Evolutionary conservation across 441 rosid species (phyloP).

Genomic region (Populus hybrid): DNA sequence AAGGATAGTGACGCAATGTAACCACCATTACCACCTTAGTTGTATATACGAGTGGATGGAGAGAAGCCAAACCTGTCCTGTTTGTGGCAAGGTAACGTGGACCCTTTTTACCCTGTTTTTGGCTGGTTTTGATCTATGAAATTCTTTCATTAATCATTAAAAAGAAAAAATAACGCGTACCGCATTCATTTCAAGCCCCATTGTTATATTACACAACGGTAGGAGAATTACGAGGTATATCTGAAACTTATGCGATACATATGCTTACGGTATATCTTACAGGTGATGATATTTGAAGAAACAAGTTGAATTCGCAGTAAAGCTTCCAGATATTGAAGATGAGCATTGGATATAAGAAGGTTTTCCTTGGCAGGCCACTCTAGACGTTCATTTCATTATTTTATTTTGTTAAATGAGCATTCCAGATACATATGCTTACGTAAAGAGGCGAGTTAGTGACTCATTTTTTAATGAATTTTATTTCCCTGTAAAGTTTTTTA

Average conservation of each 20-base stretch:
- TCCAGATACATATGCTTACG: too few relatives aligned
- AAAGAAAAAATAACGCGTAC: too few relatives aligned
- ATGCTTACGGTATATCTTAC: not conserved
- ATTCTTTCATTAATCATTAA: too few relatives aligned
- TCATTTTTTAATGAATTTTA: not conserved
- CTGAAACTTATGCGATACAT: too few relatives aligned
- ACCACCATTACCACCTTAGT: constrained; percentile 48
- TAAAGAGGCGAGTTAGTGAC: too few relatives aligned
- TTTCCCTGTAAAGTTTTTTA: not conserved
- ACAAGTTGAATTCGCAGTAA: not conserved
- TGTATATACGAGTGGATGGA: constrained; percentile 69
- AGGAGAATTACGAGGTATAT: too few relatives aligned
- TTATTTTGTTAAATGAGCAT: too few relatives aligned
- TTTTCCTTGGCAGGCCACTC: not conserved
- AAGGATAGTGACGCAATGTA: constrained; percentile 37
- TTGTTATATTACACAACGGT: too few relatives aligned
- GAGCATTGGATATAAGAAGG: not conserved
- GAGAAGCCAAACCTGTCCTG: constrained; percentile 53
- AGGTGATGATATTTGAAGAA: constrained; percentile 12
- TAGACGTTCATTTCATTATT: not conserved
- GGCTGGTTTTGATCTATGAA: not conserved
- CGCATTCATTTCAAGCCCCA: not conserved
- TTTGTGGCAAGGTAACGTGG: constrained; percentile 43
- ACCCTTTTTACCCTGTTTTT: not conserved
- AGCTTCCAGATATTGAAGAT: not conserved